These are phyloP conservation scores for Tetrapisispora iriomotensis DNA, from an alignment of 805 yeast genomes.

Conservation along the genomic window DNA sequence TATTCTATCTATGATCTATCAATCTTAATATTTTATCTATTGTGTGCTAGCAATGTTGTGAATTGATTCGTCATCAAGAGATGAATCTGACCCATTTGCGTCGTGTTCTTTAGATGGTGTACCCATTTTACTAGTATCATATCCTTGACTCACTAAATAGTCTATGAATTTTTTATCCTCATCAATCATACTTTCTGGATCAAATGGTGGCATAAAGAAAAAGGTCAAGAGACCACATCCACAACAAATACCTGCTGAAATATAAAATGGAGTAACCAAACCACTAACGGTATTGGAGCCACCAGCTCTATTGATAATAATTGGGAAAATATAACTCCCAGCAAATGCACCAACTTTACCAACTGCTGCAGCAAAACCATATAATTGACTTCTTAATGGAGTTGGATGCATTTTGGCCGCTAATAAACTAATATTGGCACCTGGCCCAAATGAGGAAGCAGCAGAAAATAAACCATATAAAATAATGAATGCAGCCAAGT, in stretches of 20 bases:
- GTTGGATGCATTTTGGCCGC: constrained; percentile 83
- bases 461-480: constrained; percentile 81
- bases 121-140: background rate
- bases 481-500: constrained; percentile 72
- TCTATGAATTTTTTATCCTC: constrained; percentile 68
- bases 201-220: constrained; percentile 68
- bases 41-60: no score
- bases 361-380: constrained; percentile 83
- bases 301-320: constrained; percentile 57
- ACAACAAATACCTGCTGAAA: constrained; percentile 67
- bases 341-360: constrained; percentile 92
- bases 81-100: no score
- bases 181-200: constrained; percentile 68
- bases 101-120: no score
- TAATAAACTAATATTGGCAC: constrained; percentile 80
- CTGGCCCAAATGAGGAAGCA: constrained; percentile 90
- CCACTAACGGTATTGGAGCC: constrained; percentile 1
- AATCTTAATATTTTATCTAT: no score
- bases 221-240: constrained; percentile 60
- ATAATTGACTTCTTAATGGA: constrained; percentile 81
- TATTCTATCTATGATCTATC: no score
- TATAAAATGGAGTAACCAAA: constrained; percentile 67
- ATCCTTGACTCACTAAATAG: constrained; percentile 41
- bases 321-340: constrained; percentile 84
- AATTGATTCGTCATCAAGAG: no score